Conservation (phyloP, 129 eudicot genomes). For the Gnaphalium uliginosum region DNA sequence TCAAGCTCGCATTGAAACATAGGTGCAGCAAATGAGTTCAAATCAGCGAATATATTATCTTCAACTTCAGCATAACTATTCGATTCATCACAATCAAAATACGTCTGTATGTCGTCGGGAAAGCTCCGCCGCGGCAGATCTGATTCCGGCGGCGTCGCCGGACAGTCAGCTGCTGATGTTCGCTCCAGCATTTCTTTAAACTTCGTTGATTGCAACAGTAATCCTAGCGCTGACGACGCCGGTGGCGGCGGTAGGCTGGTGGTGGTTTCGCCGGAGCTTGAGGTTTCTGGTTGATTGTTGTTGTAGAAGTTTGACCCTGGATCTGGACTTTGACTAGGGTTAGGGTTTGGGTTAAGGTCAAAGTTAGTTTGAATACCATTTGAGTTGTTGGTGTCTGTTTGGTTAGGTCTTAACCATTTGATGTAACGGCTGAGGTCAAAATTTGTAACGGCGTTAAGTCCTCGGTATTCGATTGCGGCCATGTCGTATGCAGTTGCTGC, state of each 20-base stretch:
- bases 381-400: constrained; percentile 30
- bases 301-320: constrained; percentile 36
- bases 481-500: constrained; percentile 92
- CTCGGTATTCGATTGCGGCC: constrained; percentile 91
- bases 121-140: constrained; percentile 60
- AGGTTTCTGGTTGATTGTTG: constrained; percentile 41
- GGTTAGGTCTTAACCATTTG: constrained; percentile 49
- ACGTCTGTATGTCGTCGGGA: constrained; percentile 87
- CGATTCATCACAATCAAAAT: constrained; percentile 60
- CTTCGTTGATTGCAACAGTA: constrained; percentile 62
- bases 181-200: constrained; percentile 64
- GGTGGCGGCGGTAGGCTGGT: constrained; percentile 32
- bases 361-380: constrained; percentile 31
- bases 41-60: constrained; percentile 53
- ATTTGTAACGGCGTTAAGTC: constrained; percentile 87
- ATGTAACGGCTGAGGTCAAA: constrained; percentile 93
- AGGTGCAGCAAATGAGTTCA: constrained; percentile 42
- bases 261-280: constrained; percentile 48
- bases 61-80: constrained; percentile 52
- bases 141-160: constrained; percentile 40
- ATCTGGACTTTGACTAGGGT: constrained; percentile 29
- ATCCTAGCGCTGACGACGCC: constrained; percentile 57
- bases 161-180: constrained; percentile 35
- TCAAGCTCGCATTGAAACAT: constrained; percentile 63
- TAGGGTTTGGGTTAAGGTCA: constrained; percentile 20